Evolutionary conservation across 805 yeast species (phyloP).

Genomic region (Lipomyces lipofer): DNA sequence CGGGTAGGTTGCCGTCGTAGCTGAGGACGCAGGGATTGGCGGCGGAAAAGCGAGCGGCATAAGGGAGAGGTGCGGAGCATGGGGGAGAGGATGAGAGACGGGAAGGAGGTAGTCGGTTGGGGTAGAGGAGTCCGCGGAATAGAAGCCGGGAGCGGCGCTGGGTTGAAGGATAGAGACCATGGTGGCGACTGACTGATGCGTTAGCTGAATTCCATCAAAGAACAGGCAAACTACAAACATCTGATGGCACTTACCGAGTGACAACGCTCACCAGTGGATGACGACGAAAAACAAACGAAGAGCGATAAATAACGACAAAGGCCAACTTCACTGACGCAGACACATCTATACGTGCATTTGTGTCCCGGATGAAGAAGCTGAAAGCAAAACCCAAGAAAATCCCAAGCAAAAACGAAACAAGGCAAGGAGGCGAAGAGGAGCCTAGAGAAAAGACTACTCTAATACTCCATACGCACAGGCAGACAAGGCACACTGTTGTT

Average conservation of each 20-base stretch:
- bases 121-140: slow-evolving; percentile 13
- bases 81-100: neutral
- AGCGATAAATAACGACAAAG: neutral
- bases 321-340: too few relatives aligned
- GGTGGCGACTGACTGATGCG: neutral
- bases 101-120: slow-evolving; percentile 19
- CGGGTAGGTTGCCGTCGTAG: neutral
- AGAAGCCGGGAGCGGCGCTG: slow-evolving; percentile 8
- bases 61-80: slow-evolving; percentile 6
- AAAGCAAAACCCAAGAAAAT: too few relatives aligned
- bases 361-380: too few relatives aligned
- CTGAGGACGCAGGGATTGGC: neutral
- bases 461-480: slow-evolving; percentile 10
- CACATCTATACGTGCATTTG: too few relatives aligned
- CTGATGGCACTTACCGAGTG: neutral
- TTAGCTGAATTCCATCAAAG: neutral
- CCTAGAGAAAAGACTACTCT: neutral
- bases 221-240: neutral
- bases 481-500: too few relatives aligned
- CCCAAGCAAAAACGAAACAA: neutral
- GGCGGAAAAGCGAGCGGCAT: slow-evolving; percentile 3
- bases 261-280: neutral
- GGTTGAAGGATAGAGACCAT: slow-evolving; percentile 15
- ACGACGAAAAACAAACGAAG: neutral
- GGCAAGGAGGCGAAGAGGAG: neutral